Base-by-base conservation (phyloP, 2,329 filamentous ascomycete genomes). In the Cladobotryum protrusum region DNA sequence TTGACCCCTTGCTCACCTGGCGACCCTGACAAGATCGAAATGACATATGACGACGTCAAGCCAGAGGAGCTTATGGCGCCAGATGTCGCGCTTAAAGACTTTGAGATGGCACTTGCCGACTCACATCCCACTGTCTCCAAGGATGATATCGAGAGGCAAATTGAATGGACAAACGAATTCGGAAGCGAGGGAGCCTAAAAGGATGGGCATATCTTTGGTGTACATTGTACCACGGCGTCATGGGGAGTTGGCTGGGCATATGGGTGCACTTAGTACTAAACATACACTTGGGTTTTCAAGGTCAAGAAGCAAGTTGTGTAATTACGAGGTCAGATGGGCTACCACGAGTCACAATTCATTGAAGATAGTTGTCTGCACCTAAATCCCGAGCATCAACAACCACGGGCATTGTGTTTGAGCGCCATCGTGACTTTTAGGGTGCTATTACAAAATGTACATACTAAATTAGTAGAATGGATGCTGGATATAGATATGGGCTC, bases 121-220 rank as follows among this genome's bases (percentile, higher is more conserved):
- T 89, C 89, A 45, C 76, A 93, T 63, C 93, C 93, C 18, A 97
- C 93, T 0, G 93, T 99, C 47, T 93, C 89, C 47, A 77, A 81
- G 45, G 89, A 90, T 45, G 95, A 99, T 65, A 77, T 99, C 42
- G 78, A 82, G 58, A 79, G 82, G 62, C 96, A 92, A 67, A 78
- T 87, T 43, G 90, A 96, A 41, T 99, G 93, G 93, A 99, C 93
- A 9, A 81, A 86, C 61, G 91, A 97, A 71, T 97, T 97, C 71
- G 92, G 92, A 50, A 95, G 89, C 65, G 92, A 96, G 67, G 92
- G 92, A 15, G 75, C 76, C 58, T 79, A 58, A 65, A 43, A 52
- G 11, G 19, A 45, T 18, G 48, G 47, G 52, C 47, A 43, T 47
- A 49, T 52, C 15, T 53, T 52, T 46, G 54, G 47, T 52, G 48